Evolutionary conservation across 2,329 filamentous ascomycete species (phyloP), one percentile per base, ranked within the genome.

Genomic region (Exophiala xenobiotica): DNA sequence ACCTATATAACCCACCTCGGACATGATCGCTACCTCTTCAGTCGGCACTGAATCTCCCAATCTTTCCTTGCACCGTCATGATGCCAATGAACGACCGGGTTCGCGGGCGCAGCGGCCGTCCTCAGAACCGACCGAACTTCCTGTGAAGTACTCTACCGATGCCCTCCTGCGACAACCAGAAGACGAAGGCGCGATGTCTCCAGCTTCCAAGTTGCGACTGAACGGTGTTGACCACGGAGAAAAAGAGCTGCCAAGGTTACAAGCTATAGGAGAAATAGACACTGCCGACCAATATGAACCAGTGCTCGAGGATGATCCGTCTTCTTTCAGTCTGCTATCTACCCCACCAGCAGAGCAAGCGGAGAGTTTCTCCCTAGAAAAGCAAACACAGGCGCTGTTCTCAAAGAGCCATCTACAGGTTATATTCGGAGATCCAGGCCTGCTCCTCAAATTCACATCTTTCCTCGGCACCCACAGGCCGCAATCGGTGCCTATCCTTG

Each of bases 401-500:
- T 87, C 85, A 0, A 73, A 68, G 12, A 78, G 83, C 45, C 86
- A 90, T 67, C 71, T 90, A 22, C 67, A 77, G 35, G 72, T 78
- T 22, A 87, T 90, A 23, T 86, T 89, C 57, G 71, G 76, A 2
- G 81, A 88, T 50, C 79, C 83, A 0, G 70, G 78, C 5, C 76
- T 85, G 18, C 72, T 89, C 1, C 74, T 82, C 45, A 78, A 76
- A 38, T 90, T 90, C 64, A 86, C 81, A 1, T 76, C 80, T 2
- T 91, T 87, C 60, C 71, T 90, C 2, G 78, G 79, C 51, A 67
- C 73, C 3, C 73, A 78, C 38, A 75, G 84, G 38, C 81, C 83
- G 4, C 70, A 77, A 16, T 88, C 86, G 0, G 73, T 88, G 2
- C 79, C 85, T 0, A 70, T 87, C 6, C 69, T 90, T 11, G 79